A percentile compares a stretch with the other conserved stretches of the same genome.
phyloP scores from a whole-genome alignment of 345 rosid genomes.

The Lepidium aucheri region DNA sequence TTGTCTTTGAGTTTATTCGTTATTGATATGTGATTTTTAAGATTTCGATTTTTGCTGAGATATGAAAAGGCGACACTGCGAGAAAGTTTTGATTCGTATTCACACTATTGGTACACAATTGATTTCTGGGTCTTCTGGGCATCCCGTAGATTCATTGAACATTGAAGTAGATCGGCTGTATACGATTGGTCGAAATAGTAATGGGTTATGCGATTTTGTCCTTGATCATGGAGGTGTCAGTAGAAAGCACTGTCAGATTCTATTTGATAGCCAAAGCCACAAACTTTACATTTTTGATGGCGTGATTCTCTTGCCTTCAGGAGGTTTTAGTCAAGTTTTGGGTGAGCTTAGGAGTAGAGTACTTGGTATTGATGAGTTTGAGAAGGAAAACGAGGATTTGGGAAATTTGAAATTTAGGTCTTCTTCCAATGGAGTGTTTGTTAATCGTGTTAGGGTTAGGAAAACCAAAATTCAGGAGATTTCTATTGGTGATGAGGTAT shows the following conservation, averaged over 20 bases:
- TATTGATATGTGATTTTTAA: slow-evolving; percentile 7
- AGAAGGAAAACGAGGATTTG: slow-evolving; percentile 11
- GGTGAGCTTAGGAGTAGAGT: slow-evolving; percentile 41
- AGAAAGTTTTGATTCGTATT: slow-evolving; percentile 40
- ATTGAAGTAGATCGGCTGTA: slow-evolving; percentile 48
- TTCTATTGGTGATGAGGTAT: slow-evolving; percentile 62
- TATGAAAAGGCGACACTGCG: slow-evolving; percentile 26
- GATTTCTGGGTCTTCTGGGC: slow-evolving; percentile 38
- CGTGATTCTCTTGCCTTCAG: slow-evolving; percentile 4
- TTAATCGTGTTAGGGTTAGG: slow-evolving; percentile 45
- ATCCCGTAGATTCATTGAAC: slow-evolving; percentile 26
- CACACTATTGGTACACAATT: slow-evolving; percentile 44
- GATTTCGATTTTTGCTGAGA: slow-evolving; percentile 8
- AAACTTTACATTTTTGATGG: slow-evolving; percentile 61
- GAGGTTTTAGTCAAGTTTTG: slow-evolving; percentile 15
- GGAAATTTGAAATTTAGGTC: slow-evolving; percentile 24
- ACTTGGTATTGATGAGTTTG: slow-evolving; percentile 24
- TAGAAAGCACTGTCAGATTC: slow-evolving; percentile 67
- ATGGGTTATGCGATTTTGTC: slow-evolving; percentile 37
- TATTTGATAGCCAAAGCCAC: slow-evolving; percentile 40
- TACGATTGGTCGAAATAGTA: slow-evolving; percentile 48
- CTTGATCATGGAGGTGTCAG: slow-evolving; percentile 43
- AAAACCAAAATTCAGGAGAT: slow-evolving; percentile 37
- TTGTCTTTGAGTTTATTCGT: neutral
- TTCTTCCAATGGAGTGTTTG: slow-evolving; percentile 61